A percentile compares a stretch with the other conserved stretches of the same genome.
These are phyloP conservation scores for Phaffia australis DNA, from an alignment of 768 basidiomycete genomes.

Conservation along the genomic window DNA sequence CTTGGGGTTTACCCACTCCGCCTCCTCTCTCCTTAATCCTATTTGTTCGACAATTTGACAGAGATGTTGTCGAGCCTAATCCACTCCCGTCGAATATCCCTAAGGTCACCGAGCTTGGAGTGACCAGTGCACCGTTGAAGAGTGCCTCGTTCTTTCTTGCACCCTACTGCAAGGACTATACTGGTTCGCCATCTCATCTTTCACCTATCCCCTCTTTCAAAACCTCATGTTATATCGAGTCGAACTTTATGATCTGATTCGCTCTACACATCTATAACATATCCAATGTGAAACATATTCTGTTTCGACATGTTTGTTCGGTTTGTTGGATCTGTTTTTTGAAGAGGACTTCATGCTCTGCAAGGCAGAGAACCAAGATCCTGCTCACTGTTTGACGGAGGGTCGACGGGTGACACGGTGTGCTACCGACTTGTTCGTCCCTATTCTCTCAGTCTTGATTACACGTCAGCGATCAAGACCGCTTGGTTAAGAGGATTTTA, in stretches of 20 bases:
- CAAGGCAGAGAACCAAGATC: constrained; percentile 81
- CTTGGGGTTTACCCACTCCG: too few species aligned
- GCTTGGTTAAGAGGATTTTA: background rate
- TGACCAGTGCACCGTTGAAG: constrained; percentile 85
- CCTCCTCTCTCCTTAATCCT: too few species aligned
- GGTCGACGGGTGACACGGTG: constrained; percentile 92
- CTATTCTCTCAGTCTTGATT: background rate
- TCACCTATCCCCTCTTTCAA: background rate
- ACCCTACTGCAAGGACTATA: constrained; percentile 87
- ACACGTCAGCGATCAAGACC: background rate
- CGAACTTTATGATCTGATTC: background rate
- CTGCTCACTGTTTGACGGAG: constrained; percentile 87
- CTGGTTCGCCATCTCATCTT: constrained; percentile 51
- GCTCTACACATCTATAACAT: background rate
- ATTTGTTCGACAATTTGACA: background rate
- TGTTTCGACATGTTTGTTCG: background rate
- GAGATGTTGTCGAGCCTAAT: constrained; percentile 33
- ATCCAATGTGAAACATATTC: background rate
- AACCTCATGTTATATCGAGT: background rate
- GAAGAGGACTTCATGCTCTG: constrained; percentile 94
- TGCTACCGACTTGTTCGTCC: constrained; percentile 76
- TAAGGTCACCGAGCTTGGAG: constrained; percentile 75
- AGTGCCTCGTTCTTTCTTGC: constrained; percentile 96
- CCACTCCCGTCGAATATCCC: constrained; percentile 47
- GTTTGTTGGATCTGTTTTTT: background rate